Base-by-base conservation (phyloP, 2,329 filamentous ascomycete species). In the Pseudogymnoascus sp. region DNA sequence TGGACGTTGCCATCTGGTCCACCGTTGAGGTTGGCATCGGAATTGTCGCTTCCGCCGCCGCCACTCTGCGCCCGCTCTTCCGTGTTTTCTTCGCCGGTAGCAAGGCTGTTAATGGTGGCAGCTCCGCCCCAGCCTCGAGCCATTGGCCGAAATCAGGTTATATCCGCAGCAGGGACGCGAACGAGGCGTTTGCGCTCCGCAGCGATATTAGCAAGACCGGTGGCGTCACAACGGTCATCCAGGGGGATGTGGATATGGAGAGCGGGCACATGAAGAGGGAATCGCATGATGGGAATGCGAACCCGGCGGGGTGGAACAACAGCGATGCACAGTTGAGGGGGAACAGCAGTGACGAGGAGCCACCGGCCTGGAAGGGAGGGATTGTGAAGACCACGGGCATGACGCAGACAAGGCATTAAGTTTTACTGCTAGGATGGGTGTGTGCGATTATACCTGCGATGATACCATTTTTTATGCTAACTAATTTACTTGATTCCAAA, bases 21-120 rank as follows among this genome's bases (percentile, higher is more conserved):
- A 78, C 76, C 0, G 72, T 77, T 5, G 81, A 83, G 62, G 73
- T 78, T 37, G 78, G 77, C 11, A 73, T 83, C 1, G 78, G 79
- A 59, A 78, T 83, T 66, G 77, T 77, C 5, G 80, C 80, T 6
- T 78, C 77, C n/a, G 76, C 76, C 23, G 74, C 80, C 5, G 78
- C 79, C 5, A 81, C 79, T 0, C 72, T 82, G 5, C 77, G 78
- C 0, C 81, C 80, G 0, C 72, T 83, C 61, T 67, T 74, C 67
- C 65, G 63, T 6, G 66, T 65, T 5, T 72, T 70, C 66, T 69
- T 66, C 44, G 50, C 61, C 4, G 34, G 67, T 42, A 60, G 59
- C 18, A 60, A 60, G 18, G 59, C 16, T 8, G 16, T 10, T 4
- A 60, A 16, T 28, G 59, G 34, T 37, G 34, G 37, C 23, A 38